phyloP scores from a whole-genome alignment of 73 alveolate genomes.

The Blepharisma japonicum region DNA sequence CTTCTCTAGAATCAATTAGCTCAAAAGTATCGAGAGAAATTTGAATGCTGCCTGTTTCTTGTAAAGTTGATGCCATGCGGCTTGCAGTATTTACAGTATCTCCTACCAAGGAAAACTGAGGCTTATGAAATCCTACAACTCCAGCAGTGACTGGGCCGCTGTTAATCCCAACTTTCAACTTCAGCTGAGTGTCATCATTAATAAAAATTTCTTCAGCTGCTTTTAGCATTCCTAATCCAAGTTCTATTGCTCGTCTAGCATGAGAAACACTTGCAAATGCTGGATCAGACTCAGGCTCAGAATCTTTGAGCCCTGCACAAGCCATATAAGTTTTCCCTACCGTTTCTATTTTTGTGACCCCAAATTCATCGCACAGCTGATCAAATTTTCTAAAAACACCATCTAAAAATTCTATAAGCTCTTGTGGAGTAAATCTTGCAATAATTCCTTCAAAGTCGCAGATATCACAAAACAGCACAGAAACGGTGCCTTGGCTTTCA shows the following conservation, averaged over 20 bases:
- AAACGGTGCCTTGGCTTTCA: conserved; percentile 60
- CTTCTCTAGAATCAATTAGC: neutral
- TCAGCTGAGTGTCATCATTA: neutral
- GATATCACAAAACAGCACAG: conserved; percentile 69
- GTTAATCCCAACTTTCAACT: conserved; percentile 91
- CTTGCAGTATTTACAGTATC: conserved; percentile 98
- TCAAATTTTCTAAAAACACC: conserved; percentile 68
- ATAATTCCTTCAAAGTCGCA: conserved; percentile 66
- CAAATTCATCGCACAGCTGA: conserved; percentile 51
- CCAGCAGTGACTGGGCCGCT: conserved; percentile 97
- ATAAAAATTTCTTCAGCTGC: neutral
- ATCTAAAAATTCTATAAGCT: conserved; percentile 55
- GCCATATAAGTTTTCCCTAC: conserved; percentile 83
- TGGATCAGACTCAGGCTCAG: conserved; percentile 41
- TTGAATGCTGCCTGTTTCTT: neutral
- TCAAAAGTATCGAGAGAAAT: neutral
- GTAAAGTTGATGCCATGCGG: conserved; percentile 60
- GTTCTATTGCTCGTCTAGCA: neutral
- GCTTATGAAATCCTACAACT: conserved; percentile 96
- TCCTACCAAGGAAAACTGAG: conserved; percentile 96
- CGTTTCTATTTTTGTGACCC: conserved; percentile 65
- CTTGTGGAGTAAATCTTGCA: conserved; percentile 42
- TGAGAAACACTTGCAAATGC: conserved; percentile 33
- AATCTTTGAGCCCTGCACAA: conserved; percentile 72
- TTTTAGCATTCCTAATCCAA: conserved; percentile 11